phyloP scores from a whole-genome alignment of 805 yeast genomes.

The Candida ponderosae region DNA sequence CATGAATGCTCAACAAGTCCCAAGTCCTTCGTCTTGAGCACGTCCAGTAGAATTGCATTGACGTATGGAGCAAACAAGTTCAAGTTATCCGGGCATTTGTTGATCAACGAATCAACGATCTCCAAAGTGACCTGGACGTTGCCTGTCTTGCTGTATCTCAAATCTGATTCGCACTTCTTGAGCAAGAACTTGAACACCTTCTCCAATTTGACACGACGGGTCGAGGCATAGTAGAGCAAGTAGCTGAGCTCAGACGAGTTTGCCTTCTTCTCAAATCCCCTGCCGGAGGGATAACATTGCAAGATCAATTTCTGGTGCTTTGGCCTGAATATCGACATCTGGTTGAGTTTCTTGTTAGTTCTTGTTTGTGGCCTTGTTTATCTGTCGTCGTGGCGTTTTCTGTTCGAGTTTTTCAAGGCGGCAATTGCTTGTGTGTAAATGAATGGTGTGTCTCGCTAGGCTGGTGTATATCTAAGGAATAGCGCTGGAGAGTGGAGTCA shows the following conservation, averaged over 20 bases:
- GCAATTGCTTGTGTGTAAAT: too few relatives aligned
- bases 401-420: too few relatives aligned
- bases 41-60: conserved; percentile 46
- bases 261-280: conserved; percentile 80
- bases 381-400: too few relatives aligned
- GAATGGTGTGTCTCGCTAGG: too few relatives aligned
- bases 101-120: conserved; percentile 61
- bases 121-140: conserved; percentile 77
- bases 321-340: conserved; percentile 42
- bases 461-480: too few relatives aligned
- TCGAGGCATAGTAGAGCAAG: conserved; percentile 80
- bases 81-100: conserved; percentile 73
- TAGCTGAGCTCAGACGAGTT: conserved; percentile 88
- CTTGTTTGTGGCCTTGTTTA: not conserved
- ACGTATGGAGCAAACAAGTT: conserved; percentile 73
- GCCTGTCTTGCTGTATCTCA: conserved; percentile 57
- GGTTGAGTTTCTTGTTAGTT: conserved; percentile 5
- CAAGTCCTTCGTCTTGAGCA: conserved; percentile 51
- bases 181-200: conserved; percentile 71
- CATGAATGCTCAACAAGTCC: conserved; percentile 48
- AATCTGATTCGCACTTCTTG: conserved; percentile 54
- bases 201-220: conserved; percentile 81
- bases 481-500: too few relatives aligned
- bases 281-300: conserved; percentile 91
- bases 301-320: conserved; percentile 86